A percentile compares a stretch with the other conserved stretches of the same genome.
Evolutionary conservation across 352 stramenopile species (phyloP).

Genomic region (Phytophthora cactorum): DNA sequence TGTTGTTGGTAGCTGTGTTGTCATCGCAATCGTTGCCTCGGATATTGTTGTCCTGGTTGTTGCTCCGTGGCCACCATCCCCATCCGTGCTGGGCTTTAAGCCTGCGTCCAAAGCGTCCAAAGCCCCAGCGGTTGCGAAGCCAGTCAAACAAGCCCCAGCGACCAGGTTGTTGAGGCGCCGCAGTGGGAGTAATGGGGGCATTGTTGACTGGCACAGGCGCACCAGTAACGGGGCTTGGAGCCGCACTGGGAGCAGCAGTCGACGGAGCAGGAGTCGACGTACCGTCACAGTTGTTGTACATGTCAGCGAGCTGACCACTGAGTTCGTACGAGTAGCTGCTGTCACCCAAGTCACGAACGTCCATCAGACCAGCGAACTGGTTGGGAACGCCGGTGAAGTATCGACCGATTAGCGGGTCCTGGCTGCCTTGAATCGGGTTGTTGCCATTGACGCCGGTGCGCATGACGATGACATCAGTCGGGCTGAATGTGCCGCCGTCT

Average conservation of each 20-base stretch:
- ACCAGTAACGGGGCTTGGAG: neutral
- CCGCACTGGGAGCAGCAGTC: neutral
- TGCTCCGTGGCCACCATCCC: constrained; percentile 6
- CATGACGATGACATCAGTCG: constrained; percentile 49
- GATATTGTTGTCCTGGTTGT: constrained; percentile 8
- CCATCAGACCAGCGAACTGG: constrained; percentile 53
- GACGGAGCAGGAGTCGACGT: constrained; percentile 20
- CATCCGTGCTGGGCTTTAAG: constrained; percentile 26
- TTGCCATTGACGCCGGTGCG: constrained; percentile 44
- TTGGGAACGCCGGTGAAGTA: constrained; percentile 49
- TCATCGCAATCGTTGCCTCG: constrained; percentile 4
- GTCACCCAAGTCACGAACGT: constrained; percentile 47
- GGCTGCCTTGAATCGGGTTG: constrained; percentile 43
- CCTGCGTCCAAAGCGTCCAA: constrained; percentile 12
- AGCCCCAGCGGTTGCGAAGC: constrained; percentile 27
- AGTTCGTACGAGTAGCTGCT: constrained; percentile 72
- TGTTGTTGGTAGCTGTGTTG: neutral
- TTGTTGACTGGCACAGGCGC: constrained; percentile 10
- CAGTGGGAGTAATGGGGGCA: constrained; percentile 1
- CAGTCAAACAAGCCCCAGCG: constrained; percentile 7
- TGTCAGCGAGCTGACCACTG: constrained; percentile 44
- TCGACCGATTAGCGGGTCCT: constrained; percentile 44
- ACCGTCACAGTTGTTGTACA: constrained; percentile 55
- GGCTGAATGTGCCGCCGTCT: constrained; percentile 43
- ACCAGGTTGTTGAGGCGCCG: constrained; percentile 11